These are phyloP conservation scores for Suillus variegatus DNA, from an alignment of 768 basidiomycete genomes.

Conservation along the genomic window DNA sequence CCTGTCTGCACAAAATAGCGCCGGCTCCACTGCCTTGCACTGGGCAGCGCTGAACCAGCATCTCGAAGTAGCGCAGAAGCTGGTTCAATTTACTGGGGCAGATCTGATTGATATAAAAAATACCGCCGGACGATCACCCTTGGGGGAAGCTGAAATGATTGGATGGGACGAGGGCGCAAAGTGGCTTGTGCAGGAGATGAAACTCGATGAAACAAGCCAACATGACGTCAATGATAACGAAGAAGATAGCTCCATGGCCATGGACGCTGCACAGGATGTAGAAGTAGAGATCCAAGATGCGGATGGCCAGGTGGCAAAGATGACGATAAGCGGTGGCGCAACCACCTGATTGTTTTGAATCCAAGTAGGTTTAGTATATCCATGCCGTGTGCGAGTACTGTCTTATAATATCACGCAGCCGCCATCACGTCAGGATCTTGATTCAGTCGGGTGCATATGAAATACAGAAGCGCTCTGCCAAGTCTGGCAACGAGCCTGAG, in stretches of 20 bases:
- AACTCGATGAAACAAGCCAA: slow-evolving; percentile 51
- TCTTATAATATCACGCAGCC: background rate
- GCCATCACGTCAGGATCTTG: background rate
- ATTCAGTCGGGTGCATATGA: background rate
- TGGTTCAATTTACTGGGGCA: slow-evolving; percentile 52
- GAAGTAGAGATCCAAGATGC: slow-evolving; percentile 75
- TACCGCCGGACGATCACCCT: slow-evolving; percentile 67
- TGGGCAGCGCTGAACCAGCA: slow-evolving; percentile 91
- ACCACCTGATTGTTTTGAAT: background rate
- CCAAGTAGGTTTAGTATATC: no score
- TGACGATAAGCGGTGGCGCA: slow-evolving; percentile 43
- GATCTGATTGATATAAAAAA: slow-evolving; percentile 80
- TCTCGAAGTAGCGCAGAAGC: slow-evolving; percentile 56
- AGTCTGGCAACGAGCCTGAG: background rate
- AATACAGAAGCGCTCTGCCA: background rate
- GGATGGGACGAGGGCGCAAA: slow-evolving; percentile 84
- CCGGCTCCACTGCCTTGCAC: slow-evolving; percentile 84
- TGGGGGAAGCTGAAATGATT: slow-evolving; percentile 77
- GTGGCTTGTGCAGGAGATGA: slow-evolving; percentile 84
- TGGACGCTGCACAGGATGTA: slow-evolving; percentile 43
- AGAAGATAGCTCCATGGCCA: slow-evolving; percentile 31
- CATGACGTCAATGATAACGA: slow-evolving; percentile 38
- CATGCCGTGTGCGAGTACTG: background rate
- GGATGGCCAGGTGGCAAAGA: slow-evolving; percentile 65
- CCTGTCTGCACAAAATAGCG: slow-evolving; percentile 61